phyloP scores from a whole-genome alignment of 2,329 filamentous ascomycete genomes.

The Penicillium sumatraense region DNA sequence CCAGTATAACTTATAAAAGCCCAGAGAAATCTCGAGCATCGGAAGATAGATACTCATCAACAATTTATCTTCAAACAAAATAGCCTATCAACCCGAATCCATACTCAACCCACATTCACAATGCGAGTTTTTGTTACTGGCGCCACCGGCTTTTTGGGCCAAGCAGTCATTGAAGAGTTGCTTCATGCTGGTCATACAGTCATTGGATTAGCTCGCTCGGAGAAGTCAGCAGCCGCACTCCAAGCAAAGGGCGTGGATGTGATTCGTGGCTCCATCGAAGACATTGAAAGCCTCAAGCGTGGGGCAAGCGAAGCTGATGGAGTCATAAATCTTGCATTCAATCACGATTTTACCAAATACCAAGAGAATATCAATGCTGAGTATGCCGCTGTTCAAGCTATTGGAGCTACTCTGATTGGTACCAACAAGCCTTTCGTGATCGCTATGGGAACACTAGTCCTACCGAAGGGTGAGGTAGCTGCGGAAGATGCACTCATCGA shows the following conservation, averaged over 20 bases:
- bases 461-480: slow-evolving; percentile 29
- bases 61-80: background rate
- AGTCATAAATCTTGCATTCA: slow-evolving; percentile 50
- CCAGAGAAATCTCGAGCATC: background rate
- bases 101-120: background rate
- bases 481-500: slow-evolving; percentile 34
- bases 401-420: slow-evolving; percentile 39
- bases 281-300: slow-evolving; percentile 38
- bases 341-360: slow-evolving; percentile 45
- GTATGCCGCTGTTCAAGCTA: slow-evolving; percentile 40
- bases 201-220: slow-evolving; percentile 46
- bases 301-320: slow-evolving; percentile 41
- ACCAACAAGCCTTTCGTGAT: slow-evolving; percentile 42
- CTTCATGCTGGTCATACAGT: slow-evolving; percentile 46
- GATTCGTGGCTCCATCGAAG: slow-evolving; percentile 41
- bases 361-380: slow-evolving; percentile 37
- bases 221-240: slow-evolving; percentile 34
- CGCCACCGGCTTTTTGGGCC: slow-evolving; percentile 50
- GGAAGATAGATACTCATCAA: background rate
- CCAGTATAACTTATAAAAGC: background rate
- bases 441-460: slow-evolving; percentile 42
- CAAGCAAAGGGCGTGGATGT: slow-evolving; percentile 37
- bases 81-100: background rate
- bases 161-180: slow-evolving; percentile 44
- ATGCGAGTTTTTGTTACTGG: slow-evolving; percentile 41